Base-by-base conservation (phyloP, 2,329 filamentous ascomycete species). In the Aspergillus persii region DNA sequence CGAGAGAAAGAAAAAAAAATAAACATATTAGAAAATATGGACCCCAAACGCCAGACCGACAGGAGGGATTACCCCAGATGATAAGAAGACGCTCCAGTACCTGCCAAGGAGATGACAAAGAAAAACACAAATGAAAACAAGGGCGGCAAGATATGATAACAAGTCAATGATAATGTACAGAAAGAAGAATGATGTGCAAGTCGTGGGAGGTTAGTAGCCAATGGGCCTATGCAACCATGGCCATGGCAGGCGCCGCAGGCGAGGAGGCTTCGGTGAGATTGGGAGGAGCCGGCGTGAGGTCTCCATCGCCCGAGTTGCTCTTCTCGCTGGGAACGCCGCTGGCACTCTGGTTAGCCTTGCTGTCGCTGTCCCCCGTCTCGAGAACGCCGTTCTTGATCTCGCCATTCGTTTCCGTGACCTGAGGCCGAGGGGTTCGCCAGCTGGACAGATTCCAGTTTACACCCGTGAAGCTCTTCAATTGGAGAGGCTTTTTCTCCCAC, bases 391-490 rank as follows among this genome's bases (percentile, higher is more conserved):
- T 79, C 46, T 79, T 78, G 54, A 66, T 74, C 53, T 89, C 88
- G 64, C 85, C 85, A 68, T 86, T 86, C 72, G 89, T 84, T 72
- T 90, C 72, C 5, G 66, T 41, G 4, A 68, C 67, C 44, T 68
- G 66, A 2, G 71, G 56, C 30, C 69, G 72, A 31, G 73, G 71
- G 33, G 91, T 89, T 54, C 87, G 88, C 92, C 94, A 98, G 57
- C 91, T 88, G 23, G 88, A 84, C 50, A 96, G 83, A 63, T 89
- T 86, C 92, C 93, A 97, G 33, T 85, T 72, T 15, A 92, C 85
- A 55, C 94, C 94, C 1, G 94, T 97, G 74, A 98, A 98, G 76
- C 89, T 96, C 82, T 96, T 96, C 67, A 98, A 81, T 52, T 83
- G 84, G 73, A 98, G 91, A 57, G 87, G 85, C 63, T 92, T 92